phyloP scores from a whole-genome alignment of 768 basidiomycete species.

The Cantharellus anzutake region DNA sequence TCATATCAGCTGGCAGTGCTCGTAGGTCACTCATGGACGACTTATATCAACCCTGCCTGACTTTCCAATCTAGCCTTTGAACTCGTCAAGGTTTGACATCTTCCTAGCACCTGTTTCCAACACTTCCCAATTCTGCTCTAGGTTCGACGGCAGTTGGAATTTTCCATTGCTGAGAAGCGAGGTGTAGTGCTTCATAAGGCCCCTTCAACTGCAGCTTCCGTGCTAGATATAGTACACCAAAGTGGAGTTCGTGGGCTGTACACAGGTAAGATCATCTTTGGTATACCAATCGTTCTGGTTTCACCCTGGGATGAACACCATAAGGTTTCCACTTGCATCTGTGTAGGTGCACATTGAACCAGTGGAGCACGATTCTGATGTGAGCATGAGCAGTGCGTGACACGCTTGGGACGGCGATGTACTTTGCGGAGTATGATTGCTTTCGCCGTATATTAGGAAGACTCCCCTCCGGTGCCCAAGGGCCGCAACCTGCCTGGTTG shows the following conservation, averaged over 20 bases:
- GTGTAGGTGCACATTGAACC: conserved; percentile 19
- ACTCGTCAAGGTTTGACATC: conserved; percentile 61
- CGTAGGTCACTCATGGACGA: conserved; percentile 34
- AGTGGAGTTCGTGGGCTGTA: conserved; percentile 14
- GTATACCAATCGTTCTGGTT: conserved; percentile 47
- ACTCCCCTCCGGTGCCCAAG: conserved; percentile 58
- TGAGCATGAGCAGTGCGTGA: conserved; percentile 44
- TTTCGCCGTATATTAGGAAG: conserved; percentile 77
- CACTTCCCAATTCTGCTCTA: conserved; percentile 14
- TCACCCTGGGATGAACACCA: conserved; percentile 21
- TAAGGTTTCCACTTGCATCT: conserved; percentile 64
- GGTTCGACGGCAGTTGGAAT: conserved; percentile 86
- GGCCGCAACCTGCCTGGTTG: conserved; percentile 64
- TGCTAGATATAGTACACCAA: conserved; percentile 50
- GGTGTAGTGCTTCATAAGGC: conserved; percentile 53
- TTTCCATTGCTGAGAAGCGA: conserved; percentile 67
- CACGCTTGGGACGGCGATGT: conserved; percentile 73
- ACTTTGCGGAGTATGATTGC: conserved; percentile 88
- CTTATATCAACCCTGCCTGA: not conserved
- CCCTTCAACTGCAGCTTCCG: conserved; percentile 60
- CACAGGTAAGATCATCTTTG: conserved; percentile 14
- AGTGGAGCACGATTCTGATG: too few relatives aligned
- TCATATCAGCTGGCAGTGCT: conserved; percentile 77
- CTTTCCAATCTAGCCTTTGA: conserved; percentile 46
- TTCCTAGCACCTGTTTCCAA: not conserved